These are phyloP conservation scores for Schwanniomyces polymorphus DNA, from an alignment of 805 yeast genomes.

Conservation along the genomic window DNA sequence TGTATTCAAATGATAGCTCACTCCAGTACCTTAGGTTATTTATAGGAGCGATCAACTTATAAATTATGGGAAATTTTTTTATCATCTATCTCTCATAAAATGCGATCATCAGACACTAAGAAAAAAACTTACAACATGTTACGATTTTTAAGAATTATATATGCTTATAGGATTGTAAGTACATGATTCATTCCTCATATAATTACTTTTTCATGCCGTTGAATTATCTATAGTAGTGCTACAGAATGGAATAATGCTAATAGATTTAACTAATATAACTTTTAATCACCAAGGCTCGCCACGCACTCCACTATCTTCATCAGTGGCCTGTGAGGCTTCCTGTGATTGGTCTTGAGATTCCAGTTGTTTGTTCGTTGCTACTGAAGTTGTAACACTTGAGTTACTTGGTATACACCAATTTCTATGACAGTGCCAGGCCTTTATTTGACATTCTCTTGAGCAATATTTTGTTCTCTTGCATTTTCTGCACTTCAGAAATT, in stretches of 20 bases:
- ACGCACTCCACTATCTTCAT: slow-evolving; percentile 2
- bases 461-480: slow-evolving; percentile 96
- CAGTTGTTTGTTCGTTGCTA: slow-evolving; percentile 4
- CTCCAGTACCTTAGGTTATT: too few relatives aligned
- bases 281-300: slow-evolving; percentile 2
- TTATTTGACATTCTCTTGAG: slow-evolving; percentile 85
- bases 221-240: neutral
- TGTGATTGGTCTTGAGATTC: neutral
- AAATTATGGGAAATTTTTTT: too few relatives aligned
- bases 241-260: neutral
- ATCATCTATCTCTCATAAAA: too few relatives aligned
- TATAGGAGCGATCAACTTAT: too few relatives aligned
- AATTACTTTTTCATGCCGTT: neutral
- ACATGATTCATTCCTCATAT: neutral
- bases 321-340: slow-evolving; percentile 2
- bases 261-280: neutral
- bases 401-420: slow-evolving; percentile 80
- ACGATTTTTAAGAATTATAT: too few relatives aligned
- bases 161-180: neutral
- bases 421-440: slow-evolving; percentile 90
- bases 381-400: slow-evolving; percentile 24
- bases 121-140: too few relatives aligned
- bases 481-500: slow-evolving; percentile 91
- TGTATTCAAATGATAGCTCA: too few relatives aligned
- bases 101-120: too few relatives aligned